Percentiles rank a stretch among this genome's conserved stretches.
These are phyloP conservation scores for Cynanchum wilfordii DNA, from an alignment of 257 asterid species.

Conservation along the genomic window DNA sequence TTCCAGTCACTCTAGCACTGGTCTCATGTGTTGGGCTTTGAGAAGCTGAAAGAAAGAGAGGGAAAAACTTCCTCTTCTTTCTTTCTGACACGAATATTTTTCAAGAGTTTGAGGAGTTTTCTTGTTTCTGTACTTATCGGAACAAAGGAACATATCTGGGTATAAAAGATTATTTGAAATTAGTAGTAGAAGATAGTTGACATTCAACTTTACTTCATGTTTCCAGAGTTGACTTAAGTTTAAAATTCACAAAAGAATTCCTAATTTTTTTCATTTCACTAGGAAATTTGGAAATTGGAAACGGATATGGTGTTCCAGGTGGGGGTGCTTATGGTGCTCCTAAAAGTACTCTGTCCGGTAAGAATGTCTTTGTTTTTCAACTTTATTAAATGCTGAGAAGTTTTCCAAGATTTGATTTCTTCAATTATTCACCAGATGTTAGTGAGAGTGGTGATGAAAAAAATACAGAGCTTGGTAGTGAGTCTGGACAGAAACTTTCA, in stretches of 20 bases:
- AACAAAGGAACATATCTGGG: background rate
- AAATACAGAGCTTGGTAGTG: constrained; percentile 35
- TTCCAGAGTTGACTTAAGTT: background rate
- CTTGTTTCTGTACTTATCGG: no score
- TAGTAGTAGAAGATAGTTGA: background rate
- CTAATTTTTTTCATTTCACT: constrained; percentile 8
- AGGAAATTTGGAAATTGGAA: constrained; percentile 91
- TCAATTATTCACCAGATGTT: constrained; percentile 28
- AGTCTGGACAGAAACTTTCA: constrained; percentile 37
- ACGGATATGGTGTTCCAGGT: constrained; percentile 99
- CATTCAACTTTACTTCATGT: background rate
- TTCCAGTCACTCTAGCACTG: background rate
- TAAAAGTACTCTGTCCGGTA: constrained; percentile 32
- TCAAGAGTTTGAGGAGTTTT: background rate
- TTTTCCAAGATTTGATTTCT: constrained; percentile 11
- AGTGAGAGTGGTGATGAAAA: constrained; percentile 34
- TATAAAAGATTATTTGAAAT: background rate
- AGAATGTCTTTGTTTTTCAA: constrained; percentile 21
- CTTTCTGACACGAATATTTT: background rate
- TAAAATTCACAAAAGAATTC: constrained; percentile 3
- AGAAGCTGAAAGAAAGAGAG: background rate
- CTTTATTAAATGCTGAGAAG: constrained; percentile 3
- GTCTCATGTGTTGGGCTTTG: background rate
- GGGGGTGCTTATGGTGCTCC: constrained; percentile 79
- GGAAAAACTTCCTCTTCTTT: background rate